Evolutionary conservation across 2,329 filamentous ascomycete genomes (phyloP).

Genomic region (Geosmithia flava): DNA sequence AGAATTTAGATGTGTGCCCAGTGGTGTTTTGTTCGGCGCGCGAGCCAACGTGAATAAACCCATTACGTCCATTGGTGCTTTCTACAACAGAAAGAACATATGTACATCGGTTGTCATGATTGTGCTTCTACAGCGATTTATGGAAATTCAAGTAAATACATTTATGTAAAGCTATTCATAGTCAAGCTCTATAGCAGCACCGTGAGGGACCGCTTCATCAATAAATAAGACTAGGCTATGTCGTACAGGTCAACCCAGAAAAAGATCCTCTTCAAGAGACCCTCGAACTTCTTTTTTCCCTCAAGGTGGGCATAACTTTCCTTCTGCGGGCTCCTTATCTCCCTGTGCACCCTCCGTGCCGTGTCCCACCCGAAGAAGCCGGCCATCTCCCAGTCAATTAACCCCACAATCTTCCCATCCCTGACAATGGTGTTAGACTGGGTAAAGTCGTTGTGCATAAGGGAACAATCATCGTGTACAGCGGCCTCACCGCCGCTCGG

Average conservation of each 20-base stretch:
- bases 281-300: constrained; percentile 3
- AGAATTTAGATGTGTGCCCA: too few relatives aligned
- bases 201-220: too few relatives aligned
- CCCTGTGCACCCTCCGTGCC: constrained; percentile 12
- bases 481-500: constrained; percentile 3
- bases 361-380: constrained; percentile 19
- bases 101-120: too few relatives aligned
- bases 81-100: too few relatives aligned
- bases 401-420: constrained; percentile 21
- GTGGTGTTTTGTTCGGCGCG: too few relatives aligned
- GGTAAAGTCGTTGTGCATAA: constrained; percentile 27
- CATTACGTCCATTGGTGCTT: too few relatives aligned
- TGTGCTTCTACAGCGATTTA: too few relatives aligned
- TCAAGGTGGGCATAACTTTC: constrained; percentile 9
- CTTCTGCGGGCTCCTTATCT: constrained; percentile 11
- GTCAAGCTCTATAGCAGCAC: too few relatives aligned
- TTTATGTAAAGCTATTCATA: too few relatives aligned
- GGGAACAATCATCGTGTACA: constrained; percentile 13
- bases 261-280: constrained; percentile 5
- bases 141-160: too few relatives aligned
- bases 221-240: too few relatives aligned
- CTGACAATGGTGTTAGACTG: constrained; percentile 23
- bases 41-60: too few relatives aligned
- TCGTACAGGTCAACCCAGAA: constrained; percentile 9
- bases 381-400: constrained; percentile 29